Conservation (phyloP, 108 stramenopile genomes). For the Nitzschia sp. region DNA sequence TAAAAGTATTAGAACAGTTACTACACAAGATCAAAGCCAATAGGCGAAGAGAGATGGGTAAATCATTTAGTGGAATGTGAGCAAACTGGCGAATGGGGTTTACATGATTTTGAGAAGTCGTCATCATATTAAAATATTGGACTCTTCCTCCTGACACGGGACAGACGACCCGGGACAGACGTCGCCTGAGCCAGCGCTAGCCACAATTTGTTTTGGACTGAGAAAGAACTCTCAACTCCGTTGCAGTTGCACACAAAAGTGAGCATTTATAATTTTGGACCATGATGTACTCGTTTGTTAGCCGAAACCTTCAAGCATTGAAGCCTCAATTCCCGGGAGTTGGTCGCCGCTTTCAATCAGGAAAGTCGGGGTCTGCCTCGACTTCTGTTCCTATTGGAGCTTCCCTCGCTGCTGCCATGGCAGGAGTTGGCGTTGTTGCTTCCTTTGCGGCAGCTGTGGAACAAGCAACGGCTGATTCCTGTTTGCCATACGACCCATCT, state of each 20-base stretch:
- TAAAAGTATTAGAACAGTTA: constrained; percentile 81
- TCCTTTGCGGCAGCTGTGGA: constrained; percentile 49
- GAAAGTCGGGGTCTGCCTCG: background rate
- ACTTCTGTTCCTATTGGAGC: constrained; percentile 35
- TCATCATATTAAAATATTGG: background rate
- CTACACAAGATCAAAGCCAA: constrained; percentile 85
- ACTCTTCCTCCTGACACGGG: background rate
- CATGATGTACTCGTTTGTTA: no score
- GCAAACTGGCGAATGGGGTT: background rate
- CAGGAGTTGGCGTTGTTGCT: constrained; percentile 53
- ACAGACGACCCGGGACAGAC: background rate
- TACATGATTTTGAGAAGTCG: background rate
- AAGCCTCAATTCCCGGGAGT: no score
- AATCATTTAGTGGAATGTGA: background rate
- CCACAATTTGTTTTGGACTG: no score
- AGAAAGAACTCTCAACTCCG: no score
- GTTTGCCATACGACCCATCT: constrained; percentile 51
- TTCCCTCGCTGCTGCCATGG: constrained; percentile 49
- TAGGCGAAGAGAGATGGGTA: constrained; percentile 70
- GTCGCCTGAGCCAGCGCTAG: no score
- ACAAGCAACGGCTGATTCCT: constrained; percentile 42
- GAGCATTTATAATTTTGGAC: no score
- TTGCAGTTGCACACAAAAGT: no score
- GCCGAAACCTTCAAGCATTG: no score
- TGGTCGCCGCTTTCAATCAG: no score